Percentiles rank a stretch among this genome's conserved stretches.
Evolutionary conservation across 768 basidiomycete genomes (phyloP).

Genomic region (Lactifluus subvellereus): DNA sequence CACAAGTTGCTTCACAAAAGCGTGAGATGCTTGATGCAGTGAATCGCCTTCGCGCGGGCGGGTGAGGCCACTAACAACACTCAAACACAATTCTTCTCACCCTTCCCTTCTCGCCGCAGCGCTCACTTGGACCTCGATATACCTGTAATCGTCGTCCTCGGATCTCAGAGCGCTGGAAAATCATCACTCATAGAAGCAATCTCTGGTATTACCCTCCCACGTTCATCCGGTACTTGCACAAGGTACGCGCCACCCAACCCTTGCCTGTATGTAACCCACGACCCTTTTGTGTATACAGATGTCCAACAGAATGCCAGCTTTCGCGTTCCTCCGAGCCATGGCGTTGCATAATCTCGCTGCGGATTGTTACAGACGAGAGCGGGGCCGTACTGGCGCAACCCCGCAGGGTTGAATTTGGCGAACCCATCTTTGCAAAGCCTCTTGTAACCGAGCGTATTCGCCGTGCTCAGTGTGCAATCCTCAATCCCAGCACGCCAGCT

Average conservation of each 20-base stretch:
- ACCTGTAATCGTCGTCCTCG: slow-evolving; percentile 68
- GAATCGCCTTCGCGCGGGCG: slow-evolving; percentile 55
- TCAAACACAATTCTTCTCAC: slow-evolving; percentile 8
- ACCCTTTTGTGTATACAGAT: slow-evolving; percentile 25
- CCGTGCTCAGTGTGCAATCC: slow-evolving; percentile 58
- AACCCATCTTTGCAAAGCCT: slow-evolving; percentile 42
- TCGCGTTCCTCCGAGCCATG: slow-evolving; percentile 29
- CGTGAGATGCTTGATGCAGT: slow-evolving; percentile 52
- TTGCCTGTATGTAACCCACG: neutral
- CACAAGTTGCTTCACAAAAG: slow-evolving; percentile 37
- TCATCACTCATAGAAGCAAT: slow-evolving; percentile 75
- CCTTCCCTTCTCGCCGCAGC: slow-evolving; percentile 31
- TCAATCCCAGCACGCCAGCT: slow-evolving; percentile 44
- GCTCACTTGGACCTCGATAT: slow-evolving; percentile 67
- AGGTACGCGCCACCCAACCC: slow-evolving; percentile 37
- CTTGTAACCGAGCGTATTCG: slow-evolving; percentile 62
- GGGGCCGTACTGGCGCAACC: slow-evolving; percentile 34
- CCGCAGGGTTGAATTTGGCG: slow-evolving; percentile 28
- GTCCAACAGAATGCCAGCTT: slow-evolving; percentile 36
- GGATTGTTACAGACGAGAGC: slow-evolving; percentile 29
- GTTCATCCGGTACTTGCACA: slow-evolving; percentile 72
- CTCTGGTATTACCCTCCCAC: slow-evolving; percentile 63
- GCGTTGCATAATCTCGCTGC: slow-evolving; percentile 33
- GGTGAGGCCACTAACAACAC: slow-evolving; percentile 35
- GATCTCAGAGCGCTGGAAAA: slow-evolving; percentile 69